phyloP scores from a whole-genome alignment of 169 alveolate genomes.

The Miamiensis avidus region DNA sequence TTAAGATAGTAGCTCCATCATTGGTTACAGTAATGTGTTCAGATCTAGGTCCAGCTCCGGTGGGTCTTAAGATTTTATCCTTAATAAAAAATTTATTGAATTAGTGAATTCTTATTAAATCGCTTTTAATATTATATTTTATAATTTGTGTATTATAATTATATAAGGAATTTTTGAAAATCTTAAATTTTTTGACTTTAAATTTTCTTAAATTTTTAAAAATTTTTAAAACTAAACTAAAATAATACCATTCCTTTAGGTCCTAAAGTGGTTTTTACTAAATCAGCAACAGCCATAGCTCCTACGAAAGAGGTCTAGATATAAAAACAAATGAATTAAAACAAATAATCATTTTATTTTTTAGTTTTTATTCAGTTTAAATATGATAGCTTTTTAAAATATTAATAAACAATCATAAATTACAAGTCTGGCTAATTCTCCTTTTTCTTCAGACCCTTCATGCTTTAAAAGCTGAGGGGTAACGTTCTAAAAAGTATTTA shows the following conservation, averaged over 20 bases:
- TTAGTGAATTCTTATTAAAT: neutral
- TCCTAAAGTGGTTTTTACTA: constrained; percentile 98
- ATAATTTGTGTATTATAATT: neutral
- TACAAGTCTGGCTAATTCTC: constrained; percentile 94
- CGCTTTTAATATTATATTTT: no score
- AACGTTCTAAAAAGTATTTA: constrained; percentile 57
- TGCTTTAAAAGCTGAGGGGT: constrained; percentile 94
- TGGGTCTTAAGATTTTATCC: constrained; percentile 70
- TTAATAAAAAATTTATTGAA: neutral
- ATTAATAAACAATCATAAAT: no score
- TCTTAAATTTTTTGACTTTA: neutral
- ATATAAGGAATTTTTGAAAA: no score
- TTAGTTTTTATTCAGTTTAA: no score
- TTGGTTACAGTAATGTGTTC: constrained; percentile 94
- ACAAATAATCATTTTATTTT: no score
- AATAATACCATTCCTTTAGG: constrained; percentile 98
- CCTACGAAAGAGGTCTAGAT: constrained; percentile 97
- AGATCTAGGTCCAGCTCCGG: constrained; percentile 61
- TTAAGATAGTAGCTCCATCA: constrained; percentile 99
- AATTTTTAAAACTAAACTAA: no score
- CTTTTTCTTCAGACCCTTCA: constrained; percentile 95
- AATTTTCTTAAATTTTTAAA: no score
- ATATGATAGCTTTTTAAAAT: no score
- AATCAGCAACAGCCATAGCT: constrained; percentile 99
- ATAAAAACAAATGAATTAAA: no score